These are phyloP conservation scores for Lyophyllum decastes DNA, from an alignment of 768 basidiomycete genomes.

Conservation along the genomic window DNA sequence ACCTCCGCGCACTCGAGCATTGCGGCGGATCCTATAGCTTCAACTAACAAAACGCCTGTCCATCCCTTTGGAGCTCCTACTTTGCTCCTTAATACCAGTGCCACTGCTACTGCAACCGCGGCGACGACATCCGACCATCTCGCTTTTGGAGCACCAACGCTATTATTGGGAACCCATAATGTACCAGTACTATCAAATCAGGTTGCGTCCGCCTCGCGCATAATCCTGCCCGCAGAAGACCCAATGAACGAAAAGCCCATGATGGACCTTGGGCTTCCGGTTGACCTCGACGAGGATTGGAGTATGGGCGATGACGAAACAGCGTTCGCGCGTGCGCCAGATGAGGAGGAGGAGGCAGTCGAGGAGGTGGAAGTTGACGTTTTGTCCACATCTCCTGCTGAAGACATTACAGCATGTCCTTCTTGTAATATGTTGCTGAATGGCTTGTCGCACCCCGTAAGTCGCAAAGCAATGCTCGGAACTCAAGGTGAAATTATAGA, in stretches of 20 bases:
- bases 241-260: neutral
- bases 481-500: neutral
- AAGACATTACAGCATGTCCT: constrained; percentile 18
- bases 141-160: constrained; percentile 20
- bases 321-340: constrained; percentile 12
- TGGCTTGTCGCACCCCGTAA: constrained; percentile 17
- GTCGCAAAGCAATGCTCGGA: neutral
- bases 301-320: constrained; percentile 70
- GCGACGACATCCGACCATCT: neutral
- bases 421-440: constrained; percentile 27
- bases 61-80: constrained; percentile 19
- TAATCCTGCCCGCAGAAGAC: neutral
- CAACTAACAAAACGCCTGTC: neutral
- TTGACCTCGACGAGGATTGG: constrained; percentile 56
- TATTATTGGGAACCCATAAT: constrained; percentile 13
- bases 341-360: constrained; percentile 28
- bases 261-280: constrained; percentile 29
- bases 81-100: constrained; percentile 15
- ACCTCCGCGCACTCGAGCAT: neutral
- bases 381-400: constrained; percentile 1
- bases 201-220: constrained; percentile 3
- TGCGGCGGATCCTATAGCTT: neutral
- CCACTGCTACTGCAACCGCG: neutral
- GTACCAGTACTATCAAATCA: constrained; percentile 1
- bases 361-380: constrained; percentile 18